Percentiles rank a stretch among this genome's conserved stretches.
Evolutionary conservation across 768 basidiomycete species (phyloP).

Genomic region (Leucocoprinus leucothites): DNA sequence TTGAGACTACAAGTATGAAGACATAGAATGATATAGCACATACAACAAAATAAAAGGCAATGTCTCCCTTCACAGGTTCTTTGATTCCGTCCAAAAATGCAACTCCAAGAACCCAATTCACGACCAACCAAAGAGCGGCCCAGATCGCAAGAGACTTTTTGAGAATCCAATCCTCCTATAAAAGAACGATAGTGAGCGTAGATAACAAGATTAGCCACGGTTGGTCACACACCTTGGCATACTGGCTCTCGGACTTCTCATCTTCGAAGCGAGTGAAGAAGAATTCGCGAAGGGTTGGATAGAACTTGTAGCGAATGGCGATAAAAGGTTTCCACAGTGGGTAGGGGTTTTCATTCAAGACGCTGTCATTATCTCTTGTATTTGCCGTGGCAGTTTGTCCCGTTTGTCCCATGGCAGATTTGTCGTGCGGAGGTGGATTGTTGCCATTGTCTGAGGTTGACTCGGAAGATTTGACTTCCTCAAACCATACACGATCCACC

Average conservation of each 20-base stretch:
- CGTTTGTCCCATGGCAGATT: slow-evolving; percentile 1
- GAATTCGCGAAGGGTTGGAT: slow-evolving; percentile 52
- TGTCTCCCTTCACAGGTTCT: slow-evolving; percentile 38
- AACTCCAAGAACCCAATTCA: slow-evolving; percentile 67
- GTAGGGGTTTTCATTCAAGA: slow-evolving; percentile 22
- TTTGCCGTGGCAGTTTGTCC: slow-evolving; percentile 15
- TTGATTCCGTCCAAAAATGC: slow-evolving; percentile 36
- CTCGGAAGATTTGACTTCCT: slow-evolving; percentile 52
- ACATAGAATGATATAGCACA: slow-evolving; percentile 5
- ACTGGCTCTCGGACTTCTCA: slow-evolving; percentile 43
- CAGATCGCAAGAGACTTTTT: slow-evolving; percentile 64
- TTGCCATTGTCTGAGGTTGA: slow-evolving; percentile 49
- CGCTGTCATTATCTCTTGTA: slow-evolving; percentile 29
- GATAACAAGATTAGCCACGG: too few species aligned
- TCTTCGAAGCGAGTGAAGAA: slow-evolving; percentile 63
- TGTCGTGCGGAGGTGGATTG: slow-evolving; percentile 17
- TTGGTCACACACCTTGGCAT: slow-evolving; percentile 37
- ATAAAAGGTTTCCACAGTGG: slow-evolving; percentile 33
- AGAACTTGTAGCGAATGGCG: slow-evolving; percentile 54
- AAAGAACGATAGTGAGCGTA: neutral
- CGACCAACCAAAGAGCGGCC: slow-evolving; percentile 60
- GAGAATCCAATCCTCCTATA: slow-evolving; percentile 70
- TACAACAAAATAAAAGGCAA: slow-evolving; percentile 58
- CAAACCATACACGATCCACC: slow-evolving; percentile 69
- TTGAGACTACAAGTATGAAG: neutral